These are phyloP conservation scores for Trichophyton schoenleinii DNA, from an alignment of 2,329 filamentous ascomycete genomes.

Conservation along the genomic window DNA sequence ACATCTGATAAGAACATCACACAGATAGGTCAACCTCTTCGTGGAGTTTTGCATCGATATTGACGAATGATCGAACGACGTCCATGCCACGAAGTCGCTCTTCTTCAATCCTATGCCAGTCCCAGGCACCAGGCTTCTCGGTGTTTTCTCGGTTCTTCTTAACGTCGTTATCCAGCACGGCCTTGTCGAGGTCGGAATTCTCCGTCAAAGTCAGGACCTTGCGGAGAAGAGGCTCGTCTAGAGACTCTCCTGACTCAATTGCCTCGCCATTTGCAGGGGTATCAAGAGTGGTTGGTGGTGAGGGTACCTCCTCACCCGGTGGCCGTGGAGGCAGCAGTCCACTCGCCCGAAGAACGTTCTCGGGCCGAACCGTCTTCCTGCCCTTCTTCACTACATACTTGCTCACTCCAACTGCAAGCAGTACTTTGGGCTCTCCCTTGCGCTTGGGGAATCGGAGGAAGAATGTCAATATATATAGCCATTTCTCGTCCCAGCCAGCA, in stretches of 20 bases:
- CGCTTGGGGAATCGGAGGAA: slow-evolving; percentile 46
- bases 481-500: slow-evolving; percentile 67
- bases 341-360: slow-evolving; percentile 57
- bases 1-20: slow-evolving; percentile 12
- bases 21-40: slow-evolving; percentile 24
- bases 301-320: slow-evolving; percentile 36
- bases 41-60: slow-evolving; percentile 40
- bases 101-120: slow-evolving; percentile 47
- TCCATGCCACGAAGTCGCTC: slow-evolving; percentile 44
- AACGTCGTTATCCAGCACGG: slow-evolving; percentile 20
- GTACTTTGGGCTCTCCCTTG: slow-evolving; percentile 45
- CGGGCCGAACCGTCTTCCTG: slow-evolving; percentile 71
- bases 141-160: slow-evolving; percentile 17
- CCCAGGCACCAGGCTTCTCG: slow-evolving; percentile 38
- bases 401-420: slow-evolving; percentile 59
- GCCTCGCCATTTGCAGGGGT: slow-evolving; percentile 20
- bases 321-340: slow-evolving; percentile 64
- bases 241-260: slow-evolving; percentile 20
- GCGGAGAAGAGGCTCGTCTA: slow-evolving; percentile 26
- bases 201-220: slow-evolving; percentile 27
- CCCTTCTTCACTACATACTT: slow-evolving; percentile 79
- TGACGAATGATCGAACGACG: slow-evolving; percentile 43
- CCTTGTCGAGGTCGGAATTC: slow-evolving; percentile 19
- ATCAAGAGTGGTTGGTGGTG: slow-evolving; percentile 21
- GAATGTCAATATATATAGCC: slow-evolving; percentile 64